phyloP scores from a whole-genome alignment of 192 early-diverging fungal genomes.

The Jimgerdemannia lactiflua region DNA sequence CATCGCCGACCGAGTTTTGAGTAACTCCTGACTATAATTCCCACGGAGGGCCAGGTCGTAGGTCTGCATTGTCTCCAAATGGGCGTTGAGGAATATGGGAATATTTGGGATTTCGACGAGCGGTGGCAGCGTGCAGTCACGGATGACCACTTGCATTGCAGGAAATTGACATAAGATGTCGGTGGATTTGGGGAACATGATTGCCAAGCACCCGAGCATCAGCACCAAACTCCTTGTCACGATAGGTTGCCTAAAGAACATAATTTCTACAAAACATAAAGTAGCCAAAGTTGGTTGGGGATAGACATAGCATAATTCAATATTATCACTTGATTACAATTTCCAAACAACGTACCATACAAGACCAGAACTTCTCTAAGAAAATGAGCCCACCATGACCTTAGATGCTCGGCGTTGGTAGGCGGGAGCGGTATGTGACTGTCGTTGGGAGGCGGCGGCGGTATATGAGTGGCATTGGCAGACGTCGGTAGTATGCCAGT shows the following conservation, averaged over 20 bases:
- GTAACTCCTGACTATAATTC: background rate
- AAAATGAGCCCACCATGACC: no score
- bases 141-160: background rate
- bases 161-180: background rate
- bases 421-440: no score
- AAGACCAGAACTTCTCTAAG: background rate
- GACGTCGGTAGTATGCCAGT: no score
- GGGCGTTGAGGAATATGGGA: background rate
- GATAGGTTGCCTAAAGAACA: background rate
- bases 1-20: background rate
- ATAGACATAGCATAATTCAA: background rate
- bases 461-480: no score
- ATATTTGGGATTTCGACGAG: background rate
- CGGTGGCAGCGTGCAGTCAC: background rate
- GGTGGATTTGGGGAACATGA: background rate
- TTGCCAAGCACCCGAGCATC: background rate
- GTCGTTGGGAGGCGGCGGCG: no score
- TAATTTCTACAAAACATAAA: background rate
- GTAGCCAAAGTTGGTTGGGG: background rate
- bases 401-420: no score
- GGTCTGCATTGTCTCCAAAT: background rate
- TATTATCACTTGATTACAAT: background rate
- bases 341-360: background rate
- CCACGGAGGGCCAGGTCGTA: background rate
- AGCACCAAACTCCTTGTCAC: background rate